Percentiles rank a stretch among this genome's conserved stretches.
phyloP scores from a whole-genome alignment of 352 stramenopile genomes.

The Phytophthora capsici region DNA sequence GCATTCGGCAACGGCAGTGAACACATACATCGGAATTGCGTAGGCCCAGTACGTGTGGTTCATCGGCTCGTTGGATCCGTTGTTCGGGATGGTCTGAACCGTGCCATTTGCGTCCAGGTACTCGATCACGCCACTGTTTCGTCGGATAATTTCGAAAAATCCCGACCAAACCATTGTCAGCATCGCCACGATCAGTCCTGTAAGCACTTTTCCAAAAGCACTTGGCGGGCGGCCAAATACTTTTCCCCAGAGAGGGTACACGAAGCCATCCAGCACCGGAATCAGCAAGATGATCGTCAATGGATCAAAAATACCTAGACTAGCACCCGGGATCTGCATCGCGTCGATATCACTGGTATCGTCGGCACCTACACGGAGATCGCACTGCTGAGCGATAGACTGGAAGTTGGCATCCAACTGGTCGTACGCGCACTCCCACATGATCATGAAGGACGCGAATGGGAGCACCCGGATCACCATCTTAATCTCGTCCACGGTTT shows the following conservation, averaged over 20 bases:
- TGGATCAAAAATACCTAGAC: slow-evolving; percentile 87
- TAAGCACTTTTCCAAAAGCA: slow-evolving; percentile 83
- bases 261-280: slow-evolving; percentile 68
- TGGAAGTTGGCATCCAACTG: slow-evolving; percentile 90
- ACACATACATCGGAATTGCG: slow-evolving; percentile 83
- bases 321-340: slow-evolving; percentile 74
- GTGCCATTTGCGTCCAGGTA: slow-evolving; percentile 39
- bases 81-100: slow-evolving; percentile 47
- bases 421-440: slow-evolving; percentile 89
- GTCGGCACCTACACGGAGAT: slow-evolving; percentile 61
- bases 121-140: slow-evolving; percentile 51
- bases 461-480: slow-evolving; percentile 85
- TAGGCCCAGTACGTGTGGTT: slow-evolving; percentile 86
- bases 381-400: slow-evolving; percentile 86
- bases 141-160: slow-evolving; percentile 80
- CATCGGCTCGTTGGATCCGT: slow-evolving; percentile 74
- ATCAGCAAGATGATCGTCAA: slow-evolving; percentile 86
- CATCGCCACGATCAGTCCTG: slow-evolving; percentile 75
- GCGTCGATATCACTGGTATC: slow-evolving; percentile 36
- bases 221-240: slow-evolving; percentile 64
- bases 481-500: slow-evolving; percentile 88
- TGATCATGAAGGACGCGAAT: slow-evolving; percentile 91
- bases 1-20: slow-evolving; percentile 85
- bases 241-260: slow-evolving; percentile 75
- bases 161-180: slow-evolving; percentile 88